Base-by-base conservation (phyloP, 2,329 filamentous ascomycete genomes). In the Amylocarpus encephaloides region DNA sequence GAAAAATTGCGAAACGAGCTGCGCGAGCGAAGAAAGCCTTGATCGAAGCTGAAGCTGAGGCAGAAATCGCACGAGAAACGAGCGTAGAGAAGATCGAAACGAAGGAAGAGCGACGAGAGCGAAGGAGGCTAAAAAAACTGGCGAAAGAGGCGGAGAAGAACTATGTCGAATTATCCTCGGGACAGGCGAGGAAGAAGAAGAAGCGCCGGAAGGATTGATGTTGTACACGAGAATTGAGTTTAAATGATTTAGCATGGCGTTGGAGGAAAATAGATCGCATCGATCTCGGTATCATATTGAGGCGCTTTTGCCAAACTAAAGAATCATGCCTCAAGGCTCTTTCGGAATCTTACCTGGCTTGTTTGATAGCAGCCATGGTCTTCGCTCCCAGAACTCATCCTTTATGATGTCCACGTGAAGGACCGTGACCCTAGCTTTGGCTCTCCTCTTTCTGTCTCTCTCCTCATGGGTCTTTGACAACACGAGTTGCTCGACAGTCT, bases 361-460 rank as follows among this genome's bases (percentile, higher is more conserved):
- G 56, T 85, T 85, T 1, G 84, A 87, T 47, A 91, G 66, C 50
- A 93, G 75, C 88, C 91, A 97, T 1, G 91, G 90, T 64, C 91
- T 77, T 61, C 77, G 78, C 56, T 88, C 78, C 93, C 93, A 98
- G 65, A 98, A 98, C 3, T 88, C 86, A 68, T 97, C 88, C 62
- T 86, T 90, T 69, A 98, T 97, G 62, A 98, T 87, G 70, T 98
- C 93, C 52, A 93, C 71, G 72, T 97, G 90, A 64, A 91, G 84
- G 34, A 94, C 76, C 33, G 88, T 79, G 41, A 98, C 83, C 46
- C 78, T 78, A 1, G 90, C 91, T 68, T 95, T 96, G 52, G 79
- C 77, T 48, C 86, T 79, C 55, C 82, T 77, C 72, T 95, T 97
- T 65, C 77, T 84, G 56, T 94, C 83, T 61, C 86, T 95, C 51